Evolutionary conservation across 805 yeast species (phyloP).

Genomic region (Kodamaea restingae): DNA sequence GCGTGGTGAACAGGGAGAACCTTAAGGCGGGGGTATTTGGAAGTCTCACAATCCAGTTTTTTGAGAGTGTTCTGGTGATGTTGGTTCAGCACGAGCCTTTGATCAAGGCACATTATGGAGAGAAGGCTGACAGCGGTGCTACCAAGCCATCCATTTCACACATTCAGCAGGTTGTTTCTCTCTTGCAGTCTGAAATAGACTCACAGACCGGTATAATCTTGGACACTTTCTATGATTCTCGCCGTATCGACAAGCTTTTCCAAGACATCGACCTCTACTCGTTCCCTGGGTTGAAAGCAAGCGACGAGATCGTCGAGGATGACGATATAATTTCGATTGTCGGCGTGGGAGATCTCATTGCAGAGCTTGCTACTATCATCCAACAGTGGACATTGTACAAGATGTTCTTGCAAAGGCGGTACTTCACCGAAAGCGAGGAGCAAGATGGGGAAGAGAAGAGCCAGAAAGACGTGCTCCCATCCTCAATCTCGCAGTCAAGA

Average conservation of each 20-base stretch:
- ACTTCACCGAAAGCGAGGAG: conserved; percentile 40
- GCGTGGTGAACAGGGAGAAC: conserved; percentile 19
- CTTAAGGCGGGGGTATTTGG: conserved; percentile 51
- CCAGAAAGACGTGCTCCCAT: conserved; percentile 16
- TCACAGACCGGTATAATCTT: conserved; percentile 86
- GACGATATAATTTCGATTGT: conserved; percentile 48
- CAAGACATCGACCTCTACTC: conserved; percentile 52
- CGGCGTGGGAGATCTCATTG: conserved; percentile 60
- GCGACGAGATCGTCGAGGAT: conserved; percentile 15
- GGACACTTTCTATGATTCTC: conserved; percentile 78
- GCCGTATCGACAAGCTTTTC: conserved; percentile 53
- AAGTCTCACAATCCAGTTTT: conserved; percentile 58
- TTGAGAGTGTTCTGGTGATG: conserved; percentile 81
- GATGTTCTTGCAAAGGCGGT: conserved; percentile 65
- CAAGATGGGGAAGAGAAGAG: conserved; percentile 13
- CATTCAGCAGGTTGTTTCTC: conserved; percentile 63
- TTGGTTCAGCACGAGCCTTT: conserved; percentile 82
- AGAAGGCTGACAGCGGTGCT: no score
- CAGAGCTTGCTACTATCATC: conserved; percentile 71
- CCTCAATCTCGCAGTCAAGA: conserved; percentile 9
- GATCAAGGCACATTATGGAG: conserved; percentile 62
- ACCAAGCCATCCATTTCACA: no score
- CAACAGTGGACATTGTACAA: conserved; percentile 83
- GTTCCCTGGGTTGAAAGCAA: conserved; percentile 27
- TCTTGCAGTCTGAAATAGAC: conserved; percentile 84